phyloP scores from a whole-genome alignment of 345 rosid species.

The Durio zibethinus region DNA sequence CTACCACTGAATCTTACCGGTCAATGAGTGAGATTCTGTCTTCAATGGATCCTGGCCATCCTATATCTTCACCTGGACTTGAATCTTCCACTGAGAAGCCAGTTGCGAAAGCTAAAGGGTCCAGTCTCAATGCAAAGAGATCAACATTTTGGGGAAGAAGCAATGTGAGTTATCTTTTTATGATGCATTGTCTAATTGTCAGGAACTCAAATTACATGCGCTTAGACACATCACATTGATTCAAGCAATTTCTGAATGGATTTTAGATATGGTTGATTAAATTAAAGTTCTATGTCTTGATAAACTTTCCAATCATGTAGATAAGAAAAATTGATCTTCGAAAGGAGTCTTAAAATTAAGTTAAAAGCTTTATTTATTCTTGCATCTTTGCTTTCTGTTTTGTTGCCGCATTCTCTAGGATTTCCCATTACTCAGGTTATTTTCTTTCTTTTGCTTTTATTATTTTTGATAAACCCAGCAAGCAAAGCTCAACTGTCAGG shows the following conservation, averaged over 20 bases:
- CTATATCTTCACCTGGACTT: conserved; percentile 47
- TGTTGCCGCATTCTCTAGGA: not conserved
- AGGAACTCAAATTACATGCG: conserved; percentile 5
- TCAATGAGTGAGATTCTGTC: conserved; percentile 74
- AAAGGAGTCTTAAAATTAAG: not conserved
- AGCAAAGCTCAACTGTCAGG: not conserved
- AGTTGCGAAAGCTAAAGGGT: conserved; percentile 50
- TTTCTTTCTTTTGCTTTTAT: not conserved
- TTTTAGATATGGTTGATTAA: not conserved
- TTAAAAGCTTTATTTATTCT: not conserved
- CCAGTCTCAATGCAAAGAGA: conserved; percentile 58
- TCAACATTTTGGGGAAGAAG: conserved; percentile 93
- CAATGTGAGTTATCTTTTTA: conserved; percentile 50
- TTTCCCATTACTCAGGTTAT: not conserved
- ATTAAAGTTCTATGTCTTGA: not conserved
- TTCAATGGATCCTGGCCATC: conserved; percentile 53
- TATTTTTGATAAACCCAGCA: not conserved
- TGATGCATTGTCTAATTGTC: conserved; percentile 1
- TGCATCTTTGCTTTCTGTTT: not conserved
- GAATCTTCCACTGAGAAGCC: conserved; percentile 66
- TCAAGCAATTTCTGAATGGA: not conserved
- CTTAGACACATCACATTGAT: not conserved
- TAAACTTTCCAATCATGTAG: not conserved
- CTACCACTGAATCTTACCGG: conserved; percentile 58
- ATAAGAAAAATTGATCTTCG: not conserved